Conservation (phyloP, 352 stramenopile species). For the Salisapilia sapeloensis region DNA sequence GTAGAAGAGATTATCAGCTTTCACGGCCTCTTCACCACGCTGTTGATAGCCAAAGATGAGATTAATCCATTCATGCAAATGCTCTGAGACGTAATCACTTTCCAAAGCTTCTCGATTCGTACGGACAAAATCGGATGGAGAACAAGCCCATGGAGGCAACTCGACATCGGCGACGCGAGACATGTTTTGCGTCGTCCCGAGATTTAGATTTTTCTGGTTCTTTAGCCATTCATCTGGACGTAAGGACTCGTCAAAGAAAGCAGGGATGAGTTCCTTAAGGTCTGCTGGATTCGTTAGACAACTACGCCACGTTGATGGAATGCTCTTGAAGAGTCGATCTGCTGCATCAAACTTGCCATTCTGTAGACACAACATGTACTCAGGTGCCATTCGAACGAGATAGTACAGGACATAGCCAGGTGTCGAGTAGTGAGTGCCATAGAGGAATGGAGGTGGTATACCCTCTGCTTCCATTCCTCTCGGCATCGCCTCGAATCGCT, state of each 20-base stretch:
- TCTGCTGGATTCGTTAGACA: slow-evolving; percentile 81
- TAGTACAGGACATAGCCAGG: slow-evolving; percentile 97
- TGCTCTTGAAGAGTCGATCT: slow-evolving; percentile 93
- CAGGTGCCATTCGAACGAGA: slow-evolving; percentile 90
- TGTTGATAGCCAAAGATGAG: slow-evolving; percentile 97
- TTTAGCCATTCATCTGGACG: slow-evolving; percentile 80
- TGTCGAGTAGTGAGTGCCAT: slow-evolving; percentile 89
- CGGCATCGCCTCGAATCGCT: slow-evolving; percentile 82
- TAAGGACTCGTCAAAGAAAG: slow-evolving; percentile 90
- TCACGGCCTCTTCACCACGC: slow-evolving; percentile 82
- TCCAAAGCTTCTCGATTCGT: slow-evolving; percentile 91
- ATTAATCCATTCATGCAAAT: slow-evolving; percentile 97
- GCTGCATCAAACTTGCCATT: slow-evolving; percentile 96
- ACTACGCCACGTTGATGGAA: slow-evolving; percentile 85
- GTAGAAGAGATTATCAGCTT: slow-evolving; percentile 86
- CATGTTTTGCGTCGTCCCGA: slow-evolving; percentile 83
- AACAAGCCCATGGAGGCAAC: slow-evolving; percentile 73
- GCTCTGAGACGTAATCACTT: slow-evolving; percentile 89
- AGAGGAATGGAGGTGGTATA: slow-evolving; percentile 90
- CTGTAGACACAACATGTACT: slow-evolving; percentile 94
- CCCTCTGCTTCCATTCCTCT: slow-evolving; percentile 55
- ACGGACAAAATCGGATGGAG: slow-evolving; percentile 81
- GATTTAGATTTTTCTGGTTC: slow-evolving; percentile 92
- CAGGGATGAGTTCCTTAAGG: slow-evolving; percentile 97
- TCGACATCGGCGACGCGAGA: slow-evolving; percentile 78